phyloP scores from a whole-genome alignment of 257 asterid genomes.

The Fraxinus excelsior region DNA sequence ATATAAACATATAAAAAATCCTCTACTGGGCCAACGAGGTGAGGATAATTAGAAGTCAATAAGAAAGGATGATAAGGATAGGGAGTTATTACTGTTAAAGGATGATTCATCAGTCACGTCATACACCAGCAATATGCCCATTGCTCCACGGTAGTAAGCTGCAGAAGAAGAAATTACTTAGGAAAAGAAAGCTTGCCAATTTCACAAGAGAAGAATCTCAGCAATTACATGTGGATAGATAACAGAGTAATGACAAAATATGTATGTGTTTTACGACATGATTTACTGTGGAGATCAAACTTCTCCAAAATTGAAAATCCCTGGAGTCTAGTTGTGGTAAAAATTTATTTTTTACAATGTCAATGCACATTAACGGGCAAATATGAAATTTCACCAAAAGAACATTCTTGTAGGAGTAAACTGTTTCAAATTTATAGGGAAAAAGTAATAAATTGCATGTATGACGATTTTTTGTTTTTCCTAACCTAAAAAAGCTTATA shows the following conservation, averaged over 20 bases:
- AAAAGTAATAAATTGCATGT: no score
- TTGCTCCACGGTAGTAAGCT: conserved; percentile 92
- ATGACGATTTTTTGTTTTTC: no score
- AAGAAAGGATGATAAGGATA: conserved; percentile 13
- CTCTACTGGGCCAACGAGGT: not conserved
- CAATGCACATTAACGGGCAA: not conserved
- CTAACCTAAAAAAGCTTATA: no score
- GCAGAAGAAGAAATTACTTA: conserved; percentile 29
- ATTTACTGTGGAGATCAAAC: not conserved
- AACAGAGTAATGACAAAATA: not conserved
- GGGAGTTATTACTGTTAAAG: conserved; percentile 62
- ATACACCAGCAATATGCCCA: conserved; percentile 82
- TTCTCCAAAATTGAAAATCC: not conserved
- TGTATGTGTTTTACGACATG: not conserved
- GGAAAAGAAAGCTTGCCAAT: not conserved
- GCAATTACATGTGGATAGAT: not conserved
- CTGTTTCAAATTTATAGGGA: not conserved
- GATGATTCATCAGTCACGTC: conserved; percentile 83
- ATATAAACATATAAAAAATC: not conserved
- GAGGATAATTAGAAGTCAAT: not conserved
- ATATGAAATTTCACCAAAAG: not conserved
- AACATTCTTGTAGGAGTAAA: not conserved
- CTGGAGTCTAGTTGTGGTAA: not conserved
- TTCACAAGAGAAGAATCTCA: conserved; percentile 8
- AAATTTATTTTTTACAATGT: not conserved